These are phyloP conservation scores for Biancaea sappan DNA, from an alignment of 306 rosid genomes.

Conservation along the genomic window DNA sequence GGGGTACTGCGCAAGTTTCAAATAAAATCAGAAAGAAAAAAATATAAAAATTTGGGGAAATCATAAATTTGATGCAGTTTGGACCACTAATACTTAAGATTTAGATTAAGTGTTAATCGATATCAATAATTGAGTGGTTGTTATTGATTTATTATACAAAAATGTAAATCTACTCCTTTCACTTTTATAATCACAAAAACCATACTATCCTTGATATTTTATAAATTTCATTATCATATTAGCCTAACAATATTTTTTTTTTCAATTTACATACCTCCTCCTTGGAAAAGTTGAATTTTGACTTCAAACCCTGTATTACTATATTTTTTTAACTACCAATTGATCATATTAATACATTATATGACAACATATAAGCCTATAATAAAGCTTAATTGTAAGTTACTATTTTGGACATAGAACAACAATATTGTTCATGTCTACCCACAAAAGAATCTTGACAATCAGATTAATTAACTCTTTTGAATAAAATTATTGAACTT, in stretches of 20 bases:
- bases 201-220: background rate
- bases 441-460: background rate
- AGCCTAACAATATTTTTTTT: background rate
- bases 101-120: background rate
- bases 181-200: background rate
- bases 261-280: too few species aligned
- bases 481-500: background rate
- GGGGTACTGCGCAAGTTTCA: constrained; percentile 31
- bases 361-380: too few species aligned
- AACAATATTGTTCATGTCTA: background rate
- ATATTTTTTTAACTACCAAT: background rate
- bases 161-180: background rate
- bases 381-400: background rate
- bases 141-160: background rate
- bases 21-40: constrained; percentile 8
- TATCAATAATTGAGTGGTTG: background rate
- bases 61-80: background rate
- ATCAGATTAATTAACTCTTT: background rate
- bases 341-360: too few species aligned
- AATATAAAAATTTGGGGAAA: background rate
- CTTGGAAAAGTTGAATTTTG: background rate
- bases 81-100: background rate
- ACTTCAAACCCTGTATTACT: background rate
- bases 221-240: background rate
- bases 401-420: background rate